Percentiles rank a stretch among this genome's conserved stretches.
phyloP scores from a whole-genome alignment of 805 yeast genomes.

The Candida corydali region DNA sequence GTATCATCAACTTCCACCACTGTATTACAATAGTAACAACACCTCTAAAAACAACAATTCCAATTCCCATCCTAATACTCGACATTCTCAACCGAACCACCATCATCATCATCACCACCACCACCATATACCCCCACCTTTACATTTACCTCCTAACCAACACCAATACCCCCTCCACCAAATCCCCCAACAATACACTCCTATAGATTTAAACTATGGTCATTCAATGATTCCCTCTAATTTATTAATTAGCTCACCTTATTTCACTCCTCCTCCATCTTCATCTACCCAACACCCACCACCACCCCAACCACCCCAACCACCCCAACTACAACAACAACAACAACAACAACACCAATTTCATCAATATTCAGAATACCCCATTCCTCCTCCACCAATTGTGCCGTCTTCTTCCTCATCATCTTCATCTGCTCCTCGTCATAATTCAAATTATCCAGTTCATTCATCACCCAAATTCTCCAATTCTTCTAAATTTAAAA shows the following conservation, averaged over 20 bases:
- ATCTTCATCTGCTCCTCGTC: slow-evolving; percentile 7
- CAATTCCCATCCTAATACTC: not conserved
- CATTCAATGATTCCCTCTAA: slow-evolving; percentile 62
- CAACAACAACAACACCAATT: slow-evolving; percentile 7
- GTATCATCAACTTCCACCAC: too few species aligned
- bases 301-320: not conserved
- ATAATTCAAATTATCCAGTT: not conserved
- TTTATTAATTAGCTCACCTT: slow-evolving; percentile 58
- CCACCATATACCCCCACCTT: slow-evolving; percentile 2
- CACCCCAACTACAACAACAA: slow-evolving; percentile 11
- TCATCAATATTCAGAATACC: not conserved
- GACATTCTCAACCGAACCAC: not conserved
- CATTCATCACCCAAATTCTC: slow-evolving; percentile 9
- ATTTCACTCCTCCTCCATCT: slow-evolving; percentile 35
- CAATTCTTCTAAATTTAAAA: not conserved
- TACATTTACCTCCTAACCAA: not conserved
- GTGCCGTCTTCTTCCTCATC: too few species aligned
- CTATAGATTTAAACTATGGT: slow-evolving; percentile 58
- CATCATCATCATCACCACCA: not conserved
- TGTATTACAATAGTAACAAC: slow-evolving; percentile 4
- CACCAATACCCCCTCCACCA: slow-evolving; percentile 5
- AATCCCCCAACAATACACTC: slow-evolving; percentile 56
- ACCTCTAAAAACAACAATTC: slow-evolving; percentile 1
- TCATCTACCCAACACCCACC: slow-evolving; percentile 11
- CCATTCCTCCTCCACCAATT: too few species aligned